phyloP scores from a whole-genome alignment of 176 grass and related monocot species.

The Juncus effusus region DNA sequence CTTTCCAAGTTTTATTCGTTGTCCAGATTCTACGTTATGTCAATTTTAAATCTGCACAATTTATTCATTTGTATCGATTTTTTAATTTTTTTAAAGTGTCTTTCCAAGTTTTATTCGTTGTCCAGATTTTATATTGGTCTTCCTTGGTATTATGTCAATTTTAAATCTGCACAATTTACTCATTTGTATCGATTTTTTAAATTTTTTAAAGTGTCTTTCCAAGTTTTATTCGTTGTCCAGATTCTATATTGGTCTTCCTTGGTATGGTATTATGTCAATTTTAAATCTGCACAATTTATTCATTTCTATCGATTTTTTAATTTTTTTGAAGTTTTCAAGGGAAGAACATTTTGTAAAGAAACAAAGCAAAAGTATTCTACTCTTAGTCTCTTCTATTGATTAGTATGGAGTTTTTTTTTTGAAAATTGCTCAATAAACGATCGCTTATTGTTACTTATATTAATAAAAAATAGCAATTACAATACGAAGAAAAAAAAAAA shows the following conservation, averaged over 20 bases:
- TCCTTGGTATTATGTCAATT: neutral
- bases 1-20: neutral
- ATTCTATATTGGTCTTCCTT: neutral
- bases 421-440: no score
- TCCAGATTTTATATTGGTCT: neutral
- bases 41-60: neutral
- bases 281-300: neutral
- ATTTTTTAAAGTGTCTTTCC: neutral
- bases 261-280: neutral
- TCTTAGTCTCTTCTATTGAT: neutral
- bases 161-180: neutral
- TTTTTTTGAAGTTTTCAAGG: neutral
- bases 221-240: neutral
- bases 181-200: neutral
- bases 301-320: neutral
- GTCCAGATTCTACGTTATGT: neutral
- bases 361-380: neutral
- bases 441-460: no score
- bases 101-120: neutral
- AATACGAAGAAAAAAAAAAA: no score
- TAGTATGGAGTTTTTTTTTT: neutral
- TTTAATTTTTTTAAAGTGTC: neutral
- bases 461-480: no score
- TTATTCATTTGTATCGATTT: neutral
- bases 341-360: neutral